Evolutionary conservation across 768 basidiomycete species (phyloP).

Genomic region (Trichaptum fuscoviolaceum): DNA sequence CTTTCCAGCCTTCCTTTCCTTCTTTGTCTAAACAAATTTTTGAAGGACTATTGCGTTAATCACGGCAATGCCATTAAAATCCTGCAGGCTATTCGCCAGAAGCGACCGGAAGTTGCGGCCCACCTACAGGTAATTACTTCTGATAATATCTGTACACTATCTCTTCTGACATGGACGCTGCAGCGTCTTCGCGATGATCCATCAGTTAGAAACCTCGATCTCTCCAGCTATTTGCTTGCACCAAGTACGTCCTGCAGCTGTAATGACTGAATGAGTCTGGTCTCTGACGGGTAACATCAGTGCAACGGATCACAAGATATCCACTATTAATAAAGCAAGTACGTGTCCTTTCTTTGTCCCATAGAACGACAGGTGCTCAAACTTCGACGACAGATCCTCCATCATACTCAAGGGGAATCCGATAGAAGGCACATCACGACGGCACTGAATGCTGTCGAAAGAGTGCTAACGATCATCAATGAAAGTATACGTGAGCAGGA

Average conservation of each 20-base stretch:
- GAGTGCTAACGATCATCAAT: constrained; percentile 76
- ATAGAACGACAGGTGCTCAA: background rate
- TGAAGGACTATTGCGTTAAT: constrained; percentile 85
- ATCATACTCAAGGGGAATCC: constrained; percentile 66
- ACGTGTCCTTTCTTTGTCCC: constrained; percentile 7
- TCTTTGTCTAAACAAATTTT: background rate
- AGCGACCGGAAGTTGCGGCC: constrained; percentile 55
- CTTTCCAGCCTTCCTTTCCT: constrained; percentile 14
- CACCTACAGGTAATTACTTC: constrained; percentile 56
- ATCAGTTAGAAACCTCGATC: constrained; percentile 70
- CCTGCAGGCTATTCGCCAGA: constrained; percentile 65
- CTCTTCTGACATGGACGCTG: constrained; percentile 3
- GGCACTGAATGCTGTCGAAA: constrained; percentile 62
- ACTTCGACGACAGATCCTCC: constrained; percentile 48
- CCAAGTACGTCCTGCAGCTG: constrained; percentile 55
- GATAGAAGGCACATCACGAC: constrained; percentile 52
- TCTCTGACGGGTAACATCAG: constrained; percentile 30
- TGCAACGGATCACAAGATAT: constrained; percentile 95
- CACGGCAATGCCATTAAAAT: constrained; percentile 74
- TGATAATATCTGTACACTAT: background rate
- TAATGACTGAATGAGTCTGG: background rate
- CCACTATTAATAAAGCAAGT: constrained; percentile 84
- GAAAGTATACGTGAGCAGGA: constrained; percentile 85
- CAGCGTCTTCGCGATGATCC: constrained; percentile 77
- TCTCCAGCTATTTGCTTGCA: constrained; percentile 87